Evolutionary conservation across 345 rosid genomes (phyloP).

Genomic region (Mangifera indica): DNA sequence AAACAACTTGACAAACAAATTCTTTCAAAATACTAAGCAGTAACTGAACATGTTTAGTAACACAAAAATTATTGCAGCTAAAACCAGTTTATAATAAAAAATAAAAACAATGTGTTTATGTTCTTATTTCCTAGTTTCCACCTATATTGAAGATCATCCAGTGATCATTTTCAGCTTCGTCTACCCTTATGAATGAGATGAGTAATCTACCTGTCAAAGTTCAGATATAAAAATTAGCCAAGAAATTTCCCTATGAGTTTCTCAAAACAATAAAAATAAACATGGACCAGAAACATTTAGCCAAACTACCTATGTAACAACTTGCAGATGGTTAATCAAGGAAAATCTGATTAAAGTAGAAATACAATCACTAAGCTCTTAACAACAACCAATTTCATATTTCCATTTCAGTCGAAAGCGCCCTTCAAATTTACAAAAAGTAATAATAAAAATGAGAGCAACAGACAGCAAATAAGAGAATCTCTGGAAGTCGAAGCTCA

Average conservation of each 20-base stretch:
- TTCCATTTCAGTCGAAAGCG: neutral
- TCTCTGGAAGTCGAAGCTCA: neutral
- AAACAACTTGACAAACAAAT: neutral
- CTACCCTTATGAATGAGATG: neutral
- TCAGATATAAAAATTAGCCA: constrained; percentile 4
- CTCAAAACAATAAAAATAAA: neutral
- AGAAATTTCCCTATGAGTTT: neutral
- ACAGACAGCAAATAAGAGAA: neutral
- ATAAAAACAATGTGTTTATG: neutral
- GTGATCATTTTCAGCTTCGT: neutral
- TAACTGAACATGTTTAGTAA: neutral
- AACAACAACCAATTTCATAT: neutral
- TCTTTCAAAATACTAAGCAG: constrained; percentile 5
- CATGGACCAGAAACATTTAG: constrained; percentile 5
- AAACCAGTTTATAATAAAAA: neutral
- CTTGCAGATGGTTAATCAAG: neutral
- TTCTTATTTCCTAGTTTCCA: neutral
- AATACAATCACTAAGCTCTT: neutral
- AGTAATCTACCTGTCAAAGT: constrained; percentile 10
- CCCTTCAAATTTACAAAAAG: neutral
- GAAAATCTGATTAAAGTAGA: neutral
- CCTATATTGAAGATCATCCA: neutral
- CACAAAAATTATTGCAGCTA: neutral
- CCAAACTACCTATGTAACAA: neutral
- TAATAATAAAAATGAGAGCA: neutral